A percentile compares a stretch with the other conserved stretches of the same genome.
phyloP scores from a whole-genome alignment of 805 yeast genomes.

The Wilhelminamyces savonicus region DNA sequence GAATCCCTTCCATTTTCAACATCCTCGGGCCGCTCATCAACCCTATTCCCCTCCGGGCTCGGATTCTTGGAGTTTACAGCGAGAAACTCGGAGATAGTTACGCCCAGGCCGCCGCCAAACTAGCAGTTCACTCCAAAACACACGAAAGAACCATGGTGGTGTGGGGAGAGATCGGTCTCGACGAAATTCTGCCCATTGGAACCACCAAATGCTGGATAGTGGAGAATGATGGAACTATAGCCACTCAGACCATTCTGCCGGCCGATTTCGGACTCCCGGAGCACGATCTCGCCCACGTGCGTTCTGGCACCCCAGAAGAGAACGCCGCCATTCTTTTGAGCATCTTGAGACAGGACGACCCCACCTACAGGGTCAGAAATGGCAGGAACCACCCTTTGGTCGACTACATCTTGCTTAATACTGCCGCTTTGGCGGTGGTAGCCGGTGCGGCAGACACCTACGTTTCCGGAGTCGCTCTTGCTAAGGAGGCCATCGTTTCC shows the following conservation, averaged over 20 bases:
- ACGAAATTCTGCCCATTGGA: constrained; percentile 91
- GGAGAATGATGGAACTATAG: constrained; percentile 34
- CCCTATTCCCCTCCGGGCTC: constrained; percentile 75
- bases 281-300: constrained; percentile 61
- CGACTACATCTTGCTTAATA: constrained; percentile 86
- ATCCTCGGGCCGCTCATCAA: constrained; percentile 90
- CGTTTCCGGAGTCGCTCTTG: constrained; percentile 72
- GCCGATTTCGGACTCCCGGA: constrained; percentile 74
- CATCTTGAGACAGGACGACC: constrained; percentile 39
- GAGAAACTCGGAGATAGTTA: constrained; percentile 74
- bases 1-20: constrained; percentile 91
- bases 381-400: constrained; percentile 51
- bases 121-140: constrained; percentile 46
- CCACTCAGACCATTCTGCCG: constrained; percentile 51
- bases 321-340: constrained; percentile 60
- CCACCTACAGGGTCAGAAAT: constrained; percentile 38
- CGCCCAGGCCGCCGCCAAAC: constrained; percentile 68
- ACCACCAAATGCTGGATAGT: constrained; percentile 75
- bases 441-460: constrained; percentile 63
- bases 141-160: constrained; percentile 72
- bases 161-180: constrained; percentile 87
- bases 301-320: constrained; percentile 80
- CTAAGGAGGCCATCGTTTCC: constrained; percentile 56
- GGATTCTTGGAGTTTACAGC: constrained; percentile 87
- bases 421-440: constrained; percentile 81